Base-by-base conservation (phyloP, 306 rosid species). In the Albizia julibrissin region DNA sequence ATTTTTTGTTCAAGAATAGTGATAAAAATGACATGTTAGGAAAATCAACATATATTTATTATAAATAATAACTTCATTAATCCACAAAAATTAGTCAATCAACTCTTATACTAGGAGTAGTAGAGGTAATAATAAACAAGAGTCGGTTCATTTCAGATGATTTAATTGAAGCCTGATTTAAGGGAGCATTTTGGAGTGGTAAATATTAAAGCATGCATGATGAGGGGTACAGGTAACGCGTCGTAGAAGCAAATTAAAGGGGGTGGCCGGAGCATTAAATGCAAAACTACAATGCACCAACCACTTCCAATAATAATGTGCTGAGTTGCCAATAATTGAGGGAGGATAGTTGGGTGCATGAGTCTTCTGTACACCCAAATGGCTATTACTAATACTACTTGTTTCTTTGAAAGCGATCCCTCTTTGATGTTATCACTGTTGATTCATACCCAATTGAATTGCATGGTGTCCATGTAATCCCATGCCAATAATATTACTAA, bases 271-370 rank as follows among this genome's bases (percentile, higher is more conserved):
- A 56, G 34, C 29, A 80, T 74, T 88, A 74, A 88, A 77, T 87
- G 29, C 43, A 44, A 78, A 83, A 74, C 88, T 16, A 83, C 85
- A 83, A 80, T 86, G 83, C 59, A 76, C 88, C 88, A 87, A 87
- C 90, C 64, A 71, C 56, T 65, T 72, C 42, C 88, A 86, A 86
- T 86, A 86, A 86, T 86, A 69, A 14, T 26, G 72, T 0, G 73
- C 77, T 82, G 88, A 84, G 86, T 77, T 89, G 88, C 85, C 87
- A 84, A 50, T 50, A 69, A 66, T 79, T 39, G 76, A 66, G 76
- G 16, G 74, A 71, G 39, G 56, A 49, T 70, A 71, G 39, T 64
- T 58, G 82, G 88, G 83, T 82, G 80, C 84, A 85, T 79, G 83
- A 69, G 69, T 19, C 72, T 76, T 75, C 24, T 79, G 82, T 78